A percentile compares a stretch with the other conserved stretches of the same genome.
These are phyloP conservation scores for Debaryomyces nepalensis DNA, from an alignment of 1,139 yeast genomes.

Conservation along the genomic window DNA sequence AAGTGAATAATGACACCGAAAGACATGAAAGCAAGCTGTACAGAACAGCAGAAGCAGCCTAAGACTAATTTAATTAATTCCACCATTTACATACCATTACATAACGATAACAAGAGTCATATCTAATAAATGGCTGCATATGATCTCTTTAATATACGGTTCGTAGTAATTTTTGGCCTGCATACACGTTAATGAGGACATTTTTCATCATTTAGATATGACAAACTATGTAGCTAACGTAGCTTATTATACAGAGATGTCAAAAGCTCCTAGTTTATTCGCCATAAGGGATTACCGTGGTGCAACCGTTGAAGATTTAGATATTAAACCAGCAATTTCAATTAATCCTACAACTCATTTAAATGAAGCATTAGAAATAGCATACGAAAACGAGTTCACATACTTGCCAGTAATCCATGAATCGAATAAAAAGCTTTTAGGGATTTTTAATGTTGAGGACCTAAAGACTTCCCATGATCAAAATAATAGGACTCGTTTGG, in stretches of 20 bases:
- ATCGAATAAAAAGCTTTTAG: conserved; percentile 52
- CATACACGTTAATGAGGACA: no score
- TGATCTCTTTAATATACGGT: no score
- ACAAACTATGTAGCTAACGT: background rate
- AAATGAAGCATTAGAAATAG: conserved; percentile 50
- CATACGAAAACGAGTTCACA: conserved; percentile 61
- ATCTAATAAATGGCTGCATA: no score
- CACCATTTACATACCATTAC: background rate
- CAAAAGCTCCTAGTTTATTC: conserved; percentile 26
- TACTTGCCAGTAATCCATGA: conserved; percentile 62
- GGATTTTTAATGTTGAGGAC: conserved; percentile 59
- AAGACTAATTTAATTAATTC: conserved; percentile 11
- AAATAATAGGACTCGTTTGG: conserved; percentile 29
- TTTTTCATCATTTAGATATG: background rate
- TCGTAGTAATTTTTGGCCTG: no score
- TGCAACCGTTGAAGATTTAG: conserved; percentile 66
- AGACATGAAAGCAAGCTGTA: conserved; percentile 31
- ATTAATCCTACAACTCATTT: conserved; percentile 58
- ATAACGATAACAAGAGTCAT: background rate
- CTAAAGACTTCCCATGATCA: conserved; percentile 33
- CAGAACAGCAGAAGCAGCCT: conserved; percentile 53
- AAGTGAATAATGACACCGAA: conserved; percentile 29
- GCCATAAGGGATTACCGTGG: conserved; percentile 49
- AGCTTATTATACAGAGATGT: conserved; percentile 9
- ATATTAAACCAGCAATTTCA: conserved; percentile 63